These are phyloP conservation scores for Pichia kluyveri DNA, from an alignment of 805 yeast species.

Conservation along the genomic window DNA sequence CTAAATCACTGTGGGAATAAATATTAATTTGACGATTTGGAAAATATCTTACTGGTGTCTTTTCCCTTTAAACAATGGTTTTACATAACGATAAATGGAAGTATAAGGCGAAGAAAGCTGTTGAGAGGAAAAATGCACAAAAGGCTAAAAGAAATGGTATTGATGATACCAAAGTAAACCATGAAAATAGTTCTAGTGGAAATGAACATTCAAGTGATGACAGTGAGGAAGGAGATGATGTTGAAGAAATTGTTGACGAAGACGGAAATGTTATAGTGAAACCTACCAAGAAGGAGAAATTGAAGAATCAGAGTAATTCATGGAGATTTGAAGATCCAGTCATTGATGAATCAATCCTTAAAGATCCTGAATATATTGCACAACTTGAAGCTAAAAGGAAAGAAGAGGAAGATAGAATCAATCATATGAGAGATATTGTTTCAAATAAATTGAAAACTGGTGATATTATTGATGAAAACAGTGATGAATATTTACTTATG, in stretches of 20 bases:
- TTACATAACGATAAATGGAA: slow-evolving; percentile 48
- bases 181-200: neutral
- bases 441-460: slow-evolving; percentile 8
- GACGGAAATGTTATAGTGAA: neutral
- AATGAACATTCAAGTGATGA: neutral
- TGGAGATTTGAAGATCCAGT: slow-evolving; percentile 24
- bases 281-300: slow-evolving; percentile 3
- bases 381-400: slow-evolving; percentile 2
- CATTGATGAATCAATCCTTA: slow-evolving; percentile 9
- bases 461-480: neutral
- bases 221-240: neutral
- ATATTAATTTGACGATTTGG: too few species aligned
- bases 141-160: slow-evolving; percentile 9
- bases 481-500: neutral
- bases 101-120: slow-evolving; percentile 32
- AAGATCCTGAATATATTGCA: slow-evolving; percentile 16
- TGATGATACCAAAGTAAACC: neutral
- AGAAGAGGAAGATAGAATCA: slow-evolving; percentile 2
- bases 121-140: slow-evolving; percentile 34
- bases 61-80: slow-evolving; percentile 28
- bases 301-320: slow-evolving; percentile 11
- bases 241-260: neutral
- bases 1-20: too few species aligned
- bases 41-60: too few species aligned
- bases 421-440: slow-evolving; percentile 1